A percentile compares a stretch with the other conserved stretches of the same genome.
phyloP scores from a whole-genome alignment of 1,284 basidiomycete genomes.

The Leccinum proliferum region DNA sequence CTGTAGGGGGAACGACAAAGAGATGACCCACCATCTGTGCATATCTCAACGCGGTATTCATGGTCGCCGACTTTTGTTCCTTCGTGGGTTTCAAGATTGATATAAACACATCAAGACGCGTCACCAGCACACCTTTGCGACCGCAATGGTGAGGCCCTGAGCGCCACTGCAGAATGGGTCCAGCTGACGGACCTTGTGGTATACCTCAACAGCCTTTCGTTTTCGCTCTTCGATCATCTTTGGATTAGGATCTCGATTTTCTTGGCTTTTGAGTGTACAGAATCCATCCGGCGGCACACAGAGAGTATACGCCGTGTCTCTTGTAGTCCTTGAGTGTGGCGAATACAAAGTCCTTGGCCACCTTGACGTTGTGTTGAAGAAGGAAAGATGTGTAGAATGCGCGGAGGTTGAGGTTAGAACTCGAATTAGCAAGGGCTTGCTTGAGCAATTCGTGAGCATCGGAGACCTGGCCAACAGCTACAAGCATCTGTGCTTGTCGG shows the following conservation, averaged over 20 bases:
- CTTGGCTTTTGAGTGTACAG: slow-evolving; percentile 78
- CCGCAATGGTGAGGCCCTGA: slow-evolving; percentile 87
- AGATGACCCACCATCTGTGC: slow-evolving; percentile 38
- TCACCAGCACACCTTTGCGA: slow-evolving; percentile 81
- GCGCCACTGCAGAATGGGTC: slow-evolving; percentile 89
- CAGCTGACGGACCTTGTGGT: slow-evolving; percentile 80
- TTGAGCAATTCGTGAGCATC: slow-evolving; percentile 87
- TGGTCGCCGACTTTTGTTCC: slow-evolving; percentile 74
- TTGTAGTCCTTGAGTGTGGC: slow-evolving; percentile 80
- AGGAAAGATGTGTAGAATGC: slow-evolving; percentile 89
- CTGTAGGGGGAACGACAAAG: slow-evolving; percentile 36
- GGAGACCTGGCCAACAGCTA: slow-evolving; percentile 61
- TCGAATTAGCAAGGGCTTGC: slow-evolving; percentile 73
- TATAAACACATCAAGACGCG: slow-evolving; percentile 75
- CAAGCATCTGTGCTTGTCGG: slow-evolving; percentile 77
- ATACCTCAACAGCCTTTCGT: slow-evolving; percentile 80
- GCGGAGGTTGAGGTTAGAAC: slow-evolving; percentile 70
- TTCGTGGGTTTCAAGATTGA: slow-evolving; percentile 87
- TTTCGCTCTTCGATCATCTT: slow-evolving; percentile 68
- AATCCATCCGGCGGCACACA: slow-evolving; percentile 85
- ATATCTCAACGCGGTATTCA: slow-evolving; percentile 75
- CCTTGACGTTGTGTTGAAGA: slow-evolving; percentile 65
- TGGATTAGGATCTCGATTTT: slow-evolving; percentile 54
- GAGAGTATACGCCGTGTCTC: slow-evolving; percentile 84
- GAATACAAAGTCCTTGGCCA: slow-evolving; percentile 82